A percentile compares a stretch with the other conserved stretches of the same genome.
Evolutionary conservation across 305 asterid species (phyloP).

Genomic region (Fraxinus ornus): DNA sequence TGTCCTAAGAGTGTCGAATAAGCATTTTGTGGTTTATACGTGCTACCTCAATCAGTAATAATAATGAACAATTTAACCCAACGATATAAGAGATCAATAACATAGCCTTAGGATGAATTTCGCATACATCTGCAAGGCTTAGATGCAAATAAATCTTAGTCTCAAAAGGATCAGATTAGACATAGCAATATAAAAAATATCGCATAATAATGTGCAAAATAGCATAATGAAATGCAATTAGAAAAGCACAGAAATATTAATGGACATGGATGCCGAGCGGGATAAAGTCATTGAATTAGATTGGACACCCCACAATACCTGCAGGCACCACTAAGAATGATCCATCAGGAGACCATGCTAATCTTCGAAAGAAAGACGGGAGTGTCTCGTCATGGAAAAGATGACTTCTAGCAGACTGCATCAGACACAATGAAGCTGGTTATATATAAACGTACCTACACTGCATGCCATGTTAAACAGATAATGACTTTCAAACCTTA

Average conservation of each 20-base stretch:
- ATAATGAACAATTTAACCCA: not conserved
- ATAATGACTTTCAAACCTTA: conserved; percentile 53
- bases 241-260: not conserved
- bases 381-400: conserved; percentile 94
- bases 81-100: not conserved
- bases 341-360: conserved; percentile 98
- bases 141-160: not conserved
- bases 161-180: not conserved
- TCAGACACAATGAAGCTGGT: conserved; percentile 20
- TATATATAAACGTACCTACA: not conserved
- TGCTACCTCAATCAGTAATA: not conserved
- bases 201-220: not conserved
- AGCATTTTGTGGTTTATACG: not conserved
- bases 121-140: not conserved
- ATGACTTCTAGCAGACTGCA: conserved; percentile 79
- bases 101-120: not conserved
- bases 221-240: not conserved
- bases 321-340: conserved; percentile 92
- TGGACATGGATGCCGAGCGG: not conserved
- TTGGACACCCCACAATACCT: conserved; percentile 47
- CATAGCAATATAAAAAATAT: not conserved
- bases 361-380: conserved; percentile 96
- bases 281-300: conserved; percentile 11
- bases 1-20: not conserved
- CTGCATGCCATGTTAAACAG: conserved; percentile 13